Evolutionary conservation across 2,329 filamentous ascomycete genomes (phyloP).

Genomic region (Verticillium longisporum): DNA sequence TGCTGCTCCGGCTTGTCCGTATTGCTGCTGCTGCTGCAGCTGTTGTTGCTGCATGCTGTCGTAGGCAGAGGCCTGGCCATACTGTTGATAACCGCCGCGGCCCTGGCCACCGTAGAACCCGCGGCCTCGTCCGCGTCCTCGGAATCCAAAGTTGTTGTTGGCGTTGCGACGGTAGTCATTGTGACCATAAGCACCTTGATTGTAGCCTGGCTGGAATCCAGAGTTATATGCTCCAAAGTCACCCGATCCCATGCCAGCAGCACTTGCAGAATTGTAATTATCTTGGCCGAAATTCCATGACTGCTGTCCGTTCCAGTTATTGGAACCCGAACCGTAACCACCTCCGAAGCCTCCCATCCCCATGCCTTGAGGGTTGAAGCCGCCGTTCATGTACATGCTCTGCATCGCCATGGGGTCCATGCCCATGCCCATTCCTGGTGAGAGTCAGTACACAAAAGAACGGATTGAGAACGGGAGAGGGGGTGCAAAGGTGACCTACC

Average conservation of each 20-base stretch:
- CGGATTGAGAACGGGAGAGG: not conserved
- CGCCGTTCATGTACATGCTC: constrained; percentile 73
- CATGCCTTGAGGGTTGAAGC: constrained; percentile 67
- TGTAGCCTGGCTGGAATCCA: constrained; percentile 71
- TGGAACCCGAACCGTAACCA: constrained; percentile 54
- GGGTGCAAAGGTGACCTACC: constrained; percentile 49
- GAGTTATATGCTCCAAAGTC: constrained; percentile 74
- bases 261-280: constrained; percentile 85
- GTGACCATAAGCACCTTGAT: constrained; percentile 78
- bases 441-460: constrained; percentile 18
- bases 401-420: constrained; percentile 78
- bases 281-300: constrained; percentile 80
- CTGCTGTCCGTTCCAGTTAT: constrained; percentile 75
- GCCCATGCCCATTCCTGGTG: constrained; percentile 70
- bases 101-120: constrained; percentile 50
- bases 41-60: constrained; percentile 22
- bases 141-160: constrained; percentile 47
- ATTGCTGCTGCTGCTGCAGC: constrained; percentile 1
- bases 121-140: constrained; percentile 57
- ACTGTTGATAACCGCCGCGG: constrained; percentile 47
- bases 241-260: constrained; percentile 72
- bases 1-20: constrained; percentile 9
- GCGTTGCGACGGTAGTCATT: constrained; percentile 70
- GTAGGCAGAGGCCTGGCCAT: constrained; percentile 23
- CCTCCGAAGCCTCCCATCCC: constrained; percentile 73